Conservation (phyloP, 306 rosid genomes). For the Dicorynia guianensis region DNA sequence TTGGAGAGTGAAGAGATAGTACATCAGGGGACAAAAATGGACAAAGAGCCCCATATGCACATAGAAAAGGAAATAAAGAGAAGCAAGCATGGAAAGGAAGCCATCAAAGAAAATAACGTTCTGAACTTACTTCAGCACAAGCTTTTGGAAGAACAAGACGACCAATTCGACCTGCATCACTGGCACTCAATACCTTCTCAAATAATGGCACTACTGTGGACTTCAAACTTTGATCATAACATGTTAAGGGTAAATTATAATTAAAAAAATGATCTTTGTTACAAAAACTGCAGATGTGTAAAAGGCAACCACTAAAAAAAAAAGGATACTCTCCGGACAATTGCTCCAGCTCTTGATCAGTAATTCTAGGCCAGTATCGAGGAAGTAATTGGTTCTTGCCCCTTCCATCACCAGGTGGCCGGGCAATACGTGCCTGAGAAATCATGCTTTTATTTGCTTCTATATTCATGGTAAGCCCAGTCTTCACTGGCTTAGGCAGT, state of each 20-base stretch:
- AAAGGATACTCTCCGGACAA: conserved; percentile 96
- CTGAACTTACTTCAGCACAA: conserved; percentile 87
- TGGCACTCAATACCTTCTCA: conserved; percentile 96
- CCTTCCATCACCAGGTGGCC: conserved; percentile 94
- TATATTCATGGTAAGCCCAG: conserved; percentile 45
- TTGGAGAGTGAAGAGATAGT: conserved; percentile 20
- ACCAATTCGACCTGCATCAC: conserved; percentile 99
- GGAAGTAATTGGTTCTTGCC: conserved; percentile 97
- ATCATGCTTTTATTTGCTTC: conserved; percentile 58
- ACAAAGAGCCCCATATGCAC: not conserved
- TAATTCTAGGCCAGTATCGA: conserved; percentile 97
- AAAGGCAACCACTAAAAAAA: conserved; percentile 9
- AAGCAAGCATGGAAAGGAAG: conserved; percentile 26
- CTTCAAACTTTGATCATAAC: conserved; percentile 71
- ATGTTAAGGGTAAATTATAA: conserved; percentile 60
- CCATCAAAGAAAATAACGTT: conserved; percentile 20
- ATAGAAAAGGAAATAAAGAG: not conserved
- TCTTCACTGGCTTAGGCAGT: conserved; percentile 73
- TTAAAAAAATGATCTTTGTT: conserved; percentile 6
- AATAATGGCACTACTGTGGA: conserved; percentile 91
- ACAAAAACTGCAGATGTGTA: conserved; percentile 16
- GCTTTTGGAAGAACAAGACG: conserved; percentile 99
- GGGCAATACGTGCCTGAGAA: conserved; percentile 73
- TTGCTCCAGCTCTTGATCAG: conserved; percentile 92
- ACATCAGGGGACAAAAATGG: conserved; percentile 4